Conservation (phyloP, 2,329 filamentous ascomycete genomes). For the Arthrobotrys conoides region DNA sequence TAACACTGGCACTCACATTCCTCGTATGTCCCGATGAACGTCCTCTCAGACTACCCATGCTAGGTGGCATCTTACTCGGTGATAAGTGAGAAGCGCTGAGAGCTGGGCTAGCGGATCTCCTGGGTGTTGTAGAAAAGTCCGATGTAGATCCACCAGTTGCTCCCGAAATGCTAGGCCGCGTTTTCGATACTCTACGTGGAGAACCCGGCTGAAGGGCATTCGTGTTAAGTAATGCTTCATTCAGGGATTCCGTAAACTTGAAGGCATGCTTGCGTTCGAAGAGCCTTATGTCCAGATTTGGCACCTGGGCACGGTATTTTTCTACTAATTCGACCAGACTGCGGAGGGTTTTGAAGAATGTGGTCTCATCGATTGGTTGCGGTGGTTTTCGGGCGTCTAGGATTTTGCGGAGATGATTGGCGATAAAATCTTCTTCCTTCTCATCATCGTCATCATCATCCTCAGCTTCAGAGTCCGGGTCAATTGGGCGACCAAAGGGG, state of each 20-base stretch:
- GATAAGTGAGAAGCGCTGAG: constrained; percentile 45
- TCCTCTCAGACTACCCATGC: constrained; percentile 31
- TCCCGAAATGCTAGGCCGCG: constrained; percentile 31
- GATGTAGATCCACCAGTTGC: constrained; percentile 27
- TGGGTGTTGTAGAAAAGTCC: constrained; percentile 46
- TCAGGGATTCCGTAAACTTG: constrained; percentile 69
- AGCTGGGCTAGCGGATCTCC: constrained; percentile 50
- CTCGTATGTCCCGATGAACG: constrained; percentile 33
- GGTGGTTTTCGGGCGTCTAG: constrained; percentile 67
- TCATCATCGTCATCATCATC: constrained; percentile 42
- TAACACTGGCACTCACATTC: constrained; percentile 51
- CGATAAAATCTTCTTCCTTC: constrained; percentile 50
- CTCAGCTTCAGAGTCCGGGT: constrained; percentile 25
- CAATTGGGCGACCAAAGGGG: constrained; percentile 41
- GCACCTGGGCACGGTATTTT: constrained; percentile 69
- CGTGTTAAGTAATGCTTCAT: constrained; percentile 65
- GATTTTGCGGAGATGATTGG: constrained; percentile 55
- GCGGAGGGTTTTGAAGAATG: constrained; percentile 66
- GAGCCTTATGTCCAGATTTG: constrained; percentile 70
- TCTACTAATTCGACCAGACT: constrained; percentile 67
- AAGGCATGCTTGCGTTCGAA: constrained; percentile 70
- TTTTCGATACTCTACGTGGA: constrained; percentile 39
- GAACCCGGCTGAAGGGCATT: constrained; percentile 62
- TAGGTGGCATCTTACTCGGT: constrained; percentile 29
- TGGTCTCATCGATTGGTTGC: constrained; percentile 38